phyloP scores from a whole-genome alignment of 1,284 basidiomycete genomes.

The Rhodotorula mucilaginosa region DNA sequence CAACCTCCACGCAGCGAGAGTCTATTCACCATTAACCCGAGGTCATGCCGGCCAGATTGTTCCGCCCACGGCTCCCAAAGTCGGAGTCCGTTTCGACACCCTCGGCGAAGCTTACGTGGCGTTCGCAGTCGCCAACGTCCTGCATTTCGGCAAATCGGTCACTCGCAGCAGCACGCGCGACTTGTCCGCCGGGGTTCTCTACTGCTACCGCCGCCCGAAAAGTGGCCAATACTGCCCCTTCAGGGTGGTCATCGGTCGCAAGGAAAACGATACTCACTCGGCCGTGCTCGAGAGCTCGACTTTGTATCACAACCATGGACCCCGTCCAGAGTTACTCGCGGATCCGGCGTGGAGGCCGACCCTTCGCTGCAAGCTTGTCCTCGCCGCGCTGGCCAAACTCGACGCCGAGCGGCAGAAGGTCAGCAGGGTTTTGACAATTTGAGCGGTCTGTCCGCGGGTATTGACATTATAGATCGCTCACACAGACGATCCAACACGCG shows the following conservation, averaged over 20 bases:
- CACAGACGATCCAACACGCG: too few relatives aligned
- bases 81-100: background rate
- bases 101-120: background rate
- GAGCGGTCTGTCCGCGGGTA: background rate
- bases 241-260: background rate
- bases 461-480: too few relatives aligned
- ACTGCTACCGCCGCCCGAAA: background rate
- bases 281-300: background rate
- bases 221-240: background rate
- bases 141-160: background rate
- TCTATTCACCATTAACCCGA: too few relatives aligned
- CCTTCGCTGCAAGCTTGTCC: background rate
- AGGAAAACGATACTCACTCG: too few relatives aligned
- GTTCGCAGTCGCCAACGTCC: background rate
- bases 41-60: too few relatives aligned
- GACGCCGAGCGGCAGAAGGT: background rate
- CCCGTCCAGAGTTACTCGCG: background rate
- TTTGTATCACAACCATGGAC: background rate
- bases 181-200: background rate
- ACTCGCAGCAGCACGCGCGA: background rate
- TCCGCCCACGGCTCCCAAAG: background rate
- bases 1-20: too few relatives aligned
- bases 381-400: background rate
- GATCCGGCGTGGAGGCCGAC: background rate
- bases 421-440: background rate